Percentiles rank a stretch among this genome's conserved stretches.
These are phyloP conservation scores for Hypomyces perniciosus DNA, from an alignment of 2,329 filamentous ascomycete species.

Conservation along the genomic window DNA sequence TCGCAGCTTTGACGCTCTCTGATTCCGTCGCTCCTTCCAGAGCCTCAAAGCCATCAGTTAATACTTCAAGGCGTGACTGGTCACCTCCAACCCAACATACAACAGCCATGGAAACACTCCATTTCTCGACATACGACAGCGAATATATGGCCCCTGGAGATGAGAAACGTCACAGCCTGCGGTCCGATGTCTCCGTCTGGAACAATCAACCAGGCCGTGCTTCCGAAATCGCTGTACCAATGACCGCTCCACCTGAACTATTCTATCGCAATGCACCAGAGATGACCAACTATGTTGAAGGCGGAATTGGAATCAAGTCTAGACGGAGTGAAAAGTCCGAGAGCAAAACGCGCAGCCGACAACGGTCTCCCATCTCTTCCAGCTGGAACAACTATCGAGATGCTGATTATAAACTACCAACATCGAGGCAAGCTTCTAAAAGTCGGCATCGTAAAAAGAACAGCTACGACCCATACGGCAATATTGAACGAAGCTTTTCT, in stretches of 20 bases:
- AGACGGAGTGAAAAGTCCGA: neutral
- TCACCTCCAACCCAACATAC: neutral
- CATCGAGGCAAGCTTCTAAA: constrained; percentile 7
- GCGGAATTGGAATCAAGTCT: neutral
- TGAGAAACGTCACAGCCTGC: constrained; percentile 15
- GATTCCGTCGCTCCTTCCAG: neutral
- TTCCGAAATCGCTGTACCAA: constrained; percentile 7
- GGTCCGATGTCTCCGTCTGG: constrained; percentile 19
- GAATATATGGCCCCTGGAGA: constrained; percentile 1
- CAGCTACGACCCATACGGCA: neutral
- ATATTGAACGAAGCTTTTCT: constrained; percentile 2
- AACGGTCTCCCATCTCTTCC: neutral
- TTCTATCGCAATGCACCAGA: neutral
- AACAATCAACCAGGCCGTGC: constrained; percentile 16
- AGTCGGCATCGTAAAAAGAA: constrained; percentile 5
- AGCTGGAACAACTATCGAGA: constrained; percentile 3
- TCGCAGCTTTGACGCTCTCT: neutral
- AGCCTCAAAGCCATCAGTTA: neutral
- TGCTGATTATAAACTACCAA: neutral
- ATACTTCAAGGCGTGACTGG: neutral
- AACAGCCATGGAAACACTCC: neutral
- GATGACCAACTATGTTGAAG: neutral
- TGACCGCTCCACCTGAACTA: constrained; percentile 7
- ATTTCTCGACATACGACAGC: neutral
- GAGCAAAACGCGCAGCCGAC: neutral